Evolutionary conservation across 139 green algal species (phyloP), one percentile per base, ranked within the genome.

Genomic region (Chlorella sp.): DNA sequence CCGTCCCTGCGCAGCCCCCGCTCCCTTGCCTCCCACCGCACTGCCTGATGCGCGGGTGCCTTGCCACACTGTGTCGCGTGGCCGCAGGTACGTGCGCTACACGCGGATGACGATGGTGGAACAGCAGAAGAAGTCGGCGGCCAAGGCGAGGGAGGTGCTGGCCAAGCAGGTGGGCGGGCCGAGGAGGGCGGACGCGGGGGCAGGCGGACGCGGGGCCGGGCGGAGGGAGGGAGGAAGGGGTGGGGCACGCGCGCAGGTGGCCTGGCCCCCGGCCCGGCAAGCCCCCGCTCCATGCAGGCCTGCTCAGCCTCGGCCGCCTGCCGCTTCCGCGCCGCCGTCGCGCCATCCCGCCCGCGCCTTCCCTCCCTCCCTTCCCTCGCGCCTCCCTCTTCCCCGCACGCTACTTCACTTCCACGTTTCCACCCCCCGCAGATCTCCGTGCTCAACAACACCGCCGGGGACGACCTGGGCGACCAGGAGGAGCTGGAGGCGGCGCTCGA

Each of bases 131-230:
- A 63, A 77, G 53, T 73, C 77, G n/a, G 65, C 50, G n/a, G 66
- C 78, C 15, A 76, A 75, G 68, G 82, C 73, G 48, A 79, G 91
- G 73, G 61, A 83, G 41, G 85, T 93, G 62, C 90, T 90, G 25
- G 76, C 88, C 9, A 71, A 75, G 55, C 88, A 94, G 80, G 59
- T 79, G 15, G 59, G 83, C n/a, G 29, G 42, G 43, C 1, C 19
- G n/a, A 5, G 6, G 35, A 9, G 17, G 27, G 3, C 8, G 31
- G 14, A 40, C 17, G 6, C 17, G 31, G 50, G 8, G 35, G 40
- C 36, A 69, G 40, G 19, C 27, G 55, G 25, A 62, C 15, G 55
- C 17, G 25, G 17, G 21, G 19, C 15, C 55, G 17, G 27, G 56
- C 25, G 21, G 56, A 36, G 56, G 56, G 2, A 35, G 56, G 56